Evolutionary conservation across 1,284 basidiomycete genomes (phyloP).

Genomic region (Puccinia triticina): DNA sequence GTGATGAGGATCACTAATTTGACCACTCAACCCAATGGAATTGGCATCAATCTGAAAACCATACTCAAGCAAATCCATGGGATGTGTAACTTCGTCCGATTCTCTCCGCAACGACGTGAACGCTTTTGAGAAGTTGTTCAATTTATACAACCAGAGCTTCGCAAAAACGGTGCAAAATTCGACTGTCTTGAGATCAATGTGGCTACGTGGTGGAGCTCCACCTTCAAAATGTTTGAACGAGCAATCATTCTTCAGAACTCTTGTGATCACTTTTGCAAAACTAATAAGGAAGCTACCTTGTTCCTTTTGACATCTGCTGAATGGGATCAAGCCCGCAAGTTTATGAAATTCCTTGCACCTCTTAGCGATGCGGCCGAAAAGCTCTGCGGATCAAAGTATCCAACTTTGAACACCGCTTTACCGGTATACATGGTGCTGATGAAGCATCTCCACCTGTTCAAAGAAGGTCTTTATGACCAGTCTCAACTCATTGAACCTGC

Average conservation of each 20-base stretch:
- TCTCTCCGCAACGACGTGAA: slow-evolving; percentile 17
- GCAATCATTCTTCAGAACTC: not conserved
- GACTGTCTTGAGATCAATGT: slow-evolving; percentile 10
- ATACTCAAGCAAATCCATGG: slow-evolving; percentile 15
- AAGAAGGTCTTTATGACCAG: slow-evolving; percentile 2
- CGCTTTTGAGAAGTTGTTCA: not conserved
- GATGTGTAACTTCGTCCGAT: not conserved
- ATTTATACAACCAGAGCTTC: not conserved
- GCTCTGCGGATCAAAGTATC: slow-evolving; percentile 2
- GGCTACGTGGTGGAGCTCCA: slow-evolving; percentile 14
- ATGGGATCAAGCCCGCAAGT: not conserved
- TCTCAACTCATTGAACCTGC: slow-evolving; percentile 5
- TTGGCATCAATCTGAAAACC: no score
- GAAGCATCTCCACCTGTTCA: not conserved
- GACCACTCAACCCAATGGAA: no score
- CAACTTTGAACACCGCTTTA: not conserved
- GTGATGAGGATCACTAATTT: no score
- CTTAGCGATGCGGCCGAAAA: not conserved
- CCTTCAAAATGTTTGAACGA: slow-evolving; percentile 6
- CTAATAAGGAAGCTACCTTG: not conserved
- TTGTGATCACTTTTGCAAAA: not conserved
- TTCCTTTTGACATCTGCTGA: not conserved
- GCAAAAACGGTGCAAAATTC: not conserved
- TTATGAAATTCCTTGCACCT: not conserved
- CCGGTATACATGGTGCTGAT: not conserved